These are phyloP conservation scores for Blastobotrys elegans DNA, from an alignment of 1,139 yeast species.

Conservation along the genomic window DNA sequence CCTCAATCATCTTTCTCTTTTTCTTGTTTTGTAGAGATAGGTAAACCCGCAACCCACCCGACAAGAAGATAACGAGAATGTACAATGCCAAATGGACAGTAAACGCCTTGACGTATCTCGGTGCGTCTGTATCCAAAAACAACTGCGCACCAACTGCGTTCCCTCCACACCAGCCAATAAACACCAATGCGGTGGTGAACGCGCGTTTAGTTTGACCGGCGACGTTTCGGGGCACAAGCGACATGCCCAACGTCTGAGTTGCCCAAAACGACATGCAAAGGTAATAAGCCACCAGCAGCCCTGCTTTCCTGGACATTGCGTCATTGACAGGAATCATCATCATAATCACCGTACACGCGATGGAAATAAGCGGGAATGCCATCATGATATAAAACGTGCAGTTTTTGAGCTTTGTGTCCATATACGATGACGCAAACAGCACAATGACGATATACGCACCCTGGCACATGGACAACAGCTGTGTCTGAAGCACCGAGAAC, in stretches of 20 bases:
- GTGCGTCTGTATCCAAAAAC: conserved; percentile 50
- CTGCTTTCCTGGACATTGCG: conserved; percentile 10
- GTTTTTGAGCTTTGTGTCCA: conserved; percentile 6
- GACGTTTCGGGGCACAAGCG: conserved; percentile 45
- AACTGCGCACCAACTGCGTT: conserved; percentile 70
- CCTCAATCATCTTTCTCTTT: conserved; percentile 30
- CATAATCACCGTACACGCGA: conserved; percentile 12
- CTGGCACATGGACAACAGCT: conserved; percentile 14
- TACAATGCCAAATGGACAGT: conserved; percentile 38
- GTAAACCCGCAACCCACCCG: conserved; percentile 4
- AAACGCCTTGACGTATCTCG: conserved; percentile 35
- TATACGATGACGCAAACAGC: conserved; percentile 10
- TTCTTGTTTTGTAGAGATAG: conserved; percentile 29
- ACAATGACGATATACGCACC: conserved; percentile 13
- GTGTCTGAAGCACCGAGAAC: conserved; percentile 15
- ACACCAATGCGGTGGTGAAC: conserved; percentile 52
- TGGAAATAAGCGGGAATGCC: conserved; percentile 11
- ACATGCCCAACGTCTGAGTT: conserved; percentile 33
- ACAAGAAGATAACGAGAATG: conserved; percentile 29
- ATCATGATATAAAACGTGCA: conserved; percentile 9
- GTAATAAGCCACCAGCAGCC: conserved; percentile 13
- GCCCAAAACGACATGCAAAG: conserved; percentile 29
- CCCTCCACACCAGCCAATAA: conserved; percentile 63
- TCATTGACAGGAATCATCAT: conserved; percentile 11
- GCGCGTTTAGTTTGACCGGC: conserved; percentile 70